Evolutionary conservation across 345 rosid genomes (phyloP).

Genomic region (Brassica nigra): DNA sequence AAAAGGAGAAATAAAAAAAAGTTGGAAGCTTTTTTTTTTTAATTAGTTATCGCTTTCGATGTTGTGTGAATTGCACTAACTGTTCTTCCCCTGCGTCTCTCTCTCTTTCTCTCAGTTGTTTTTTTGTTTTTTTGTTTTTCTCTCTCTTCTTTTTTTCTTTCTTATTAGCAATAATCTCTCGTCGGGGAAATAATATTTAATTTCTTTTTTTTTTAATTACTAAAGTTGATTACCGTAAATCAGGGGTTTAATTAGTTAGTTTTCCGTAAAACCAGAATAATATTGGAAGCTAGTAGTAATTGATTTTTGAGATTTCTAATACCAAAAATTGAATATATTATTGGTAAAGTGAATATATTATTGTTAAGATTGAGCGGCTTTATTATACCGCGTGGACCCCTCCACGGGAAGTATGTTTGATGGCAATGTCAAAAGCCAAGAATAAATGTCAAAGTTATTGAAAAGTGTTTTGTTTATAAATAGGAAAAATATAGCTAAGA

Average conservation of each 20-base stretch:
- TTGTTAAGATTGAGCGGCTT: conserved; percentile 34
- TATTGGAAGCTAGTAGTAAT: neutral
- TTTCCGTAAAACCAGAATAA: neutral
- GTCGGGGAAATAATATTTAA: neutral
- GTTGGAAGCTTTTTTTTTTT: neutral
- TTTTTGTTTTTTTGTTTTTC: neutral
- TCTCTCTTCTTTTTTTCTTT: neutral
- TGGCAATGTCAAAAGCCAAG: conserved; percentile 40
- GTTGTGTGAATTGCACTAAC: conserved; percentile 27
- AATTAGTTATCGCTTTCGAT: neutral
- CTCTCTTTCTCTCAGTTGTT: conserved; percentile 8
- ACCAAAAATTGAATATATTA: neutral
- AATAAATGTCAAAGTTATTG: conserved; percentile 40
- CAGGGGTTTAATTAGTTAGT: conserved; percentile 20
- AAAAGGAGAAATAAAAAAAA: conserved; percentile 2
- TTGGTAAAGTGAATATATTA: neutral
- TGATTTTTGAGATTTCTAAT: neutral
- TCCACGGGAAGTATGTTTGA: conserved; percentile 37
- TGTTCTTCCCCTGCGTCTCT: conserved; percentile 9
- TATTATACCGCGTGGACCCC: conserved; percentile 43
- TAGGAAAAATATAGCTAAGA: neutral
- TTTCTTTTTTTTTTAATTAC: neutral
- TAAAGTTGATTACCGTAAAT: conserved; percentile 38
- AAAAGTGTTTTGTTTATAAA: neutral
- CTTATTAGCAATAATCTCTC: neutral